Percentiles rank a stretch among this genome's conserved stretches.
phyloP scores from a whole-genome alignment of 768 basidiomycete species.

The Pulveroboletus sp. region DNA sequence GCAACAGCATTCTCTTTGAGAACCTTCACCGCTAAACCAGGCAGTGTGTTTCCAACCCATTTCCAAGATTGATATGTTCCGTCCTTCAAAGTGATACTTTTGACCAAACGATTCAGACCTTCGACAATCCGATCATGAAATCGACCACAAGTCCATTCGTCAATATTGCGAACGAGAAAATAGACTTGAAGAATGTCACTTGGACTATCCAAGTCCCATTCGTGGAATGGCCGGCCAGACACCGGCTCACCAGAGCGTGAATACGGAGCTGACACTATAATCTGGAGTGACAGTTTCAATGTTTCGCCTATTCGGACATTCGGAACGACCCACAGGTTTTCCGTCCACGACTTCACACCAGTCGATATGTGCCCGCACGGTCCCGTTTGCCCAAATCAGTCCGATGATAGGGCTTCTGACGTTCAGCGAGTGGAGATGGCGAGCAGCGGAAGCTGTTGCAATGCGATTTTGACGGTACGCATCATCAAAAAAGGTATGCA shows the following conservation, averaged over 20 bases:
- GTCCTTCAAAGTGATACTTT: slow-evolving; percentile 32
- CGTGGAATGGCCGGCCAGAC: slow-evolving; percentile 36
- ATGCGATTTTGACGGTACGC: slow-evolving; percentile 61
- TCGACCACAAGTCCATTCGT: slow-evolving; percentile 45
- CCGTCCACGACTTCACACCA: slow-evolving; percentile 42
- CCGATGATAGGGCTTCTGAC: slow-evolving; percentile 50
- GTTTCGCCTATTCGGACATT: background rate
- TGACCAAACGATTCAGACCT: slow-evolving; percentile 38
- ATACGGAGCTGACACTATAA: slow-evolving; percentile 51
- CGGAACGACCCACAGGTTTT: slow-evolving; percentile 32
- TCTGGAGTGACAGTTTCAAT: slow-evolving; percentile 28
- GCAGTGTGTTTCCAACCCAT: slow-evolving; percentile 35
- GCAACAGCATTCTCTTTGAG: slow-evolving; percentile 38
- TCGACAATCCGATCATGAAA: slow-evolving; percentile 40
- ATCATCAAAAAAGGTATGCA: slow-evolving; percentile 45
- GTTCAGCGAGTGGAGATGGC: slow-evolving; percentile 48
- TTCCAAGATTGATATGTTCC: slow-evolving; percentile 48
- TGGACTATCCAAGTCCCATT: slow-evolving; percentile 47
- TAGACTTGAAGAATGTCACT: slow-evolving; percentile 48
- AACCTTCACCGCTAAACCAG: slow-evolving; percentile 14
- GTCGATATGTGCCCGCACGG: slow-evolving; percentile 53
- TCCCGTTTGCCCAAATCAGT: slow-evolving; percentile 51
- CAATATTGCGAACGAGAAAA: slow-evolving; percentile 52
- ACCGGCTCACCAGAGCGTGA: slow-evolving; percentile 18
- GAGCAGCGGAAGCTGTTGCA: slow-evolving; percentile 46